These are phyloP conservation scores for Pestalotiopsis sp. DNA, from an alignment of 2,329 filamentous ascomycete species.

Conservation along the genomic window DNA sequence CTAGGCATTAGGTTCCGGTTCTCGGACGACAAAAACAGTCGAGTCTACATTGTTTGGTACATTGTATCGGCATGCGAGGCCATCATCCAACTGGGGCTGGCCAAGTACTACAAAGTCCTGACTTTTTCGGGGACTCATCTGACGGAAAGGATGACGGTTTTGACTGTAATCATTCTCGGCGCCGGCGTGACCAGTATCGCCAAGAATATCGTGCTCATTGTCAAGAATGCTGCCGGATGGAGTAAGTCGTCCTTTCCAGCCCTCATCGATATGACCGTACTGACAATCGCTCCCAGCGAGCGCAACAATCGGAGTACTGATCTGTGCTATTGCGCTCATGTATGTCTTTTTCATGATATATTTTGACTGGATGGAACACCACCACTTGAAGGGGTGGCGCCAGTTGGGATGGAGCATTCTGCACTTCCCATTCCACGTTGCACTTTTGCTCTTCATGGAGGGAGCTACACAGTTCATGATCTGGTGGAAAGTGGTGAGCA, in stretches of 20 bases:
- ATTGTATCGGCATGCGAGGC: conserved; percentile 55
- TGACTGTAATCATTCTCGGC: conserved; percentile 68
- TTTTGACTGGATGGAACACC: conserved; percentile 65
- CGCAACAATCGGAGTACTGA: conserved; percentile 39
- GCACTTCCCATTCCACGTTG: conserved; percentile 65
- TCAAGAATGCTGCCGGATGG: conserved; percentile 38
- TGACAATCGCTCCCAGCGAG: conserved; percentile 24
- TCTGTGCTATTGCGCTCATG: conserved; percentile 36
- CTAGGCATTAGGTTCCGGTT: conserved; percentile 42
- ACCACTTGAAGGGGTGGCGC: conserved; percentile 53
- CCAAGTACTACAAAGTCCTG: conserved; percentile 54
- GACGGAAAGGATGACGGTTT: conserved; percentile 62
- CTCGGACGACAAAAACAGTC: conserved; percentile 28
- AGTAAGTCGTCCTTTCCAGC: conserved; percentile 27
- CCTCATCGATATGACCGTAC: background rate
- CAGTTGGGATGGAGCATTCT: conserved; percentile 58
- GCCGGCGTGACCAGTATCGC: conserved; percentile 61
- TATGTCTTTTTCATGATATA: conserved; percentile 46
- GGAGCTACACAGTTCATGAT: conserved; percentile 58
- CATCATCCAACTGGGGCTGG: conserved; percentile 50
- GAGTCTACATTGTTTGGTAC: conserved; percentile 48
- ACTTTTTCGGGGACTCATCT: conserved; percentile 64
- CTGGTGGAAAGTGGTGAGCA: conserved; percentile 36
- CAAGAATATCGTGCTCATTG: conserved; percentile 49
- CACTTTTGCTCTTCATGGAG: conserved; percentile 62